Evolutionary conservation across 208 protist species (phyloP), one percentile per base, ranked within the genome.

Genomic region (Zelonia costaricensis): DNA sequence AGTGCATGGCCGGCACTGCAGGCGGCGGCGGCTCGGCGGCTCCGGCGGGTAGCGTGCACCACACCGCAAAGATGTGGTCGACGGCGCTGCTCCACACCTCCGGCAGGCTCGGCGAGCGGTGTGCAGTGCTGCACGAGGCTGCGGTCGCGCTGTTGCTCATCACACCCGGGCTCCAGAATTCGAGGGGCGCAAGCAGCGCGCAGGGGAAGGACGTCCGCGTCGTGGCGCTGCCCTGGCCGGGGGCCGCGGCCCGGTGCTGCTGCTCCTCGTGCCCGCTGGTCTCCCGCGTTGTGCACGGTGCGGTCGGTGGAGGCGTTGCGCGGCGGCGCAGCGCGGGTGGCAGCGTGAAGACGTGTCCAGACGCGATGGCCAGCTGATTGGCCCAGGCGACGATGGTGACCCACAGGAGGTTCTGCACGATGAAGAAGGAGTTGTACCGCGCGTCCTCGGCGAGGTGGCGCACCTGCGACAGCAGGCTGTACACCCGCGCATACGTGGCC

Each of bases 341-440:
- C 3, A 82, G 54, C 6, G 10, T n/a, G 2, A 91, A 43, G 1
- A 47, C 57, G 9, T 56, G 65, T 25, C 67, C 58, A 12, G 72
- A 86, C 23, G 74, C 76, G 38, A 44, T 43, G 33, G 71, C 83
- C 51, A 91, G 23, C 39, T 84, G 78, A 15, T 74, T 52, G 3
- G 78, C 62, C 85, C 85, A 91, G 40, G 69, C 71, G 10, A 56
- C 66, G 33, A 86, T 31, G 25, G 81, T 76, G 3, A 74, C 68
- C 63, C 68, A 78, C 30, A 88, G 47, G 3, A 82, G 57, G 12
- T 69, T 65, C 42, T 69, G 64, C 2, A 72, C 23, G 28, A 68
- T 71, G 48, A 45, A 18, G 66, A 69, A 74, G 39, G 68, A 63
- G 52, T 62, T 74, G 60, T 74, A 67, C 23, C 68, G 53, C 3